Base-by-base conservation (phyloP, 1,139 yeast genomes). In the Kazachstania sp. region DNA sequence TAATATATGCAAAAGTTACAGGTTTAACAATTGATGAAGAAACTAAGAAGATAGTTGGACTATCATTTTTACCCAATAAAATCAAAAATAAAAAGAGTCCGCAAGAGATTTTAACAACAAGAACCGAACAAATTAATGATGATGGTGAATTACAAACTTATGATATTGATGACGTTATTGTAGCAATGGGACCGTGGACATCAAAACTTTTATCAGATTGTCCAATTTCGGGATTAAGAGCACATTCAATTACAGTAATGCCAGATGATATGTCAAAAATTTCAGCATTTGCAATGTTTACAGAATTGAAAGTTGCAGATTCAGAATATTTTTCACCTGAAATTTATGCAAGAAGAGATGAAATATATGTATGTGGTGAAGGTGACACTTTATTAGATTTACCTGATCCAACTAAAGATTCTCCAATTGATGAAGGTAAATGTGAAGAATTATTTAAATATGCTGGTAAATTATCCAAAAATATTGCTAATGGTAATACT, bases 311-410 rank as follows among this genome's bases (percentile, higher is more conserved):
- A 60, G 72, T 86, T 18, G 79, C 78, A 19, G 74, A 79, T 23
- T 74, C 74, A 47, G 74, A 79, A 45, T 85, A 83, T 65, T 83
- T 83, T 37, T 80, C 92, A 1, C 98, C 98, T 1, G 98, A 92
- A 65, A 81, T 92, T 51, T 92, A 92, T 65, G 96, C 98, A 9
- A 78, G 98, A 61, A 83, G 81, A 60, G 97, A 92, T 67, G 98
- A 92, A 66, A 95, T 92, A 32, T 92, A 90, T 60, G 94, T 92
- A 1, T 92, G 98, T 69, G 98, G 98, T 43, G 98, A 92, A 67
- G 96, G 97, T 39, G 97, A 90, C 62, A 83, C 92, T 1, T 75
- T 84, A 7, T 95, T 85, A 30, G 90, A 86, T 48, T 79, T 92
- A 37, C 98, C 98, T 1, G 97, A 87, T 59, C 84, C 95, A 0